These are phyloP conservation scores for Pezicula carpinea DNA, from an alignment of 2,329 filamentous ascomycete genomes.

Conservation along the genomic window DNA sequence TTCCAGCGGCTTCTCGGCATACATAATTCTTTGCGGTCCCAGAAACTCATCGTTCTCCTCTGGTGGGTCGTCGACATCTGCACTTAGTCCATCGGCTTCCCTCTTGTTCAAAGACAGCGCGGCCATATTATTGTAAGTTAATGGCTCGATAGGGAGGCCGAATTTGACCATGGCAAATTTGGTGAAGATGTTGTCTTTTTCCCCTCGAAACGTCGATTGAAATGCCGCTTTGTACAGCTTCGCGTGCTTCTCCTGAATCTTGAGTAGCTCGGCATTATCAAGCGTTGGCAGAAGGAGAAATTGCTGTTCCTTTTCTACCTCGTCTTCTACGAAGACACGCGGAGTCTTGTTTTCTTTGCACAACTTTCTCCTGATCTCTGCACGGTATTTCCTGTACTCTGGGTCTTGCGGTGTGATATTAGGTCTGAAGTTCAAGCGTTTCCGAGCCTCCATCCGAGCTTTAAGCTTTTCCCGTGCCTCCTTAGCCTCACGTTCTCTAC, in stretches of 20 bases:
- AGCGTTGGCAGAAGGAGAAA: slow-evolving; percentile 9
- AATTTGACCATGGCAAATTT: slow-evolving; percentile 28
- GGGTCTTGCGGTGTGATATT: slow-evolving; percentile 14
- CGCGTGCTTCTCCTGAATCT: slow-evolving; percentile 14
- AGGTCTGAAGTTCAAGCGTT: neutral
- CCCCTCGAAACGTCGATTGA: slow-evolving; percentile 8
- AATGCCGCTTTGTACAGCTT: slow-evolving; percentile 12
- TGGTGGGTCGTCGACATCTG: slow-evolving; percentile 12
- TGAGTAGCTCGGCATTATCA: slow-evolving; percentile 5
- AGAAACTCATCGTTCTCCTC: slow-evolving; percentile 9
- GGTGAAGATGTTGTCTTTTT: slow-evolving; percentile 22
- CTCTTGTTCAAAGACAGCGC: slow-evolving; percentile 3
- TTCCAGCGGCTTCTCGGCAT: slow-evolving; percentile 22
- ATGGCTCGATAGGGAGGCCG: slow-evolving; percentile 24
- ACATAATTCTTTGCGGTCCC: slow-evolving; percentile 16
- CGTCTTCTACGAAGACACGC: slow-evolving; percentile 7
- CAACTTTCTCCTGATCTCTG: neutral
- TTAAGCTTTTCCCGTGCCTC: too few species aligned
- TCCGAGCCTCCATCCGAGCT: too few species aligned
- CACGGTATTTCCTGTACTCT: slow-evolving; percentile 6
- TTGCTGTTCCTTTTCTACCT: slow-evolving; percentile 12
- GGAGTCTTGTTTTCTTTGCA: neutral
- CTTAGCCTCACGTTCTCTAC: too few species aligned
- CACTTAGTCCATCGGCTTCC: neutral
- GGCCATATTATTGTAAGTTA: slow-evolving; percentile 22